A percentile compares a stretch with the other conserved stretches of the same genome.
Conservation (phyloP, 306 rosid species). For the Cicer bijugum region DNA sequence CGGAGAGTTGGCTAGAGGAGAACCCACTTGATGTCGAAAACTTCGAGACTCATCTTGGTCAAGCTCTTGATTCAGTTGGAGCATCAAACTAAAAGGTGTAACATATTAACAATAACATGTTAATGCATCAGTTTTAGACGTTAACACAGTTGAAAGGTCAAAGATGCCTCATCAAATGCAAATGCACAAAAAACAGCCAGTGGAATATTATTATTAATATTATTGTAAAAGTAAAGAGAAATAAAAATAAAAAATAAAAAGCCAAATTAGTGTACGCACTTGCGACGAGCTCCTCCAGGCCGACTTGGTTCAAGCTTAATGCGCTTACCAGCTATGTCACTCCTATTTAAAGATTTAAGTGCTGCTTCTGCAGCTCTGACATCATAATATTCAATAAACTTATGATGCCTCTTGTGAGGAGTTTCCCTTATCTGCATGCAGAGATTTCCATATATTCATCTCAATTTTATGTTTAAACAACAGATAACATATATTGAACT, state of each 20-base stretch:
- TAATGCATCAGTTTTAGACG: background rate
- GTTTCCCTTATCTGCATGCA: constrained; percentile 98
- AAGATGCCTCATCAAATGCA: constrained; percentile 29
- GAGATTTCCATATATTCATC: constrained; percentile 26
- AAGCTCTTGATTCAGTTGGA: constrained; percentile 91
- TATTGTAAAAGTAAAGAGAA: constrained; percentile 5
- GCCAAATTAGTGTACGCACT: constrained; percentile 58
- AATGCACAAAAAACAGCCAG: constrained; percentile 14
- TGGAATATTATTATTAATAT: constrained; percentile 18
- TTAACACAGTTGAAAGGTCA: background rate
- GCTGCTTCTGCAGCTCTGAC: constrained; percentile 98
- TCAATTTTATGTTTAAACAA: constrained; percentile 7
- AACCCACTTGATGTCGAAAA: constrained; percentile 80
- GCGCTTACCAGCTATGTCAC: constrained; percentile 98
- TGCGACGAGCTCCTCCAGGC: constrained; percentile 99
- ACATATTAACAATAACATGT: constrained; percentile 37
- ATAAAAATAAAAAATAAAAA: constrained; percentile 27
- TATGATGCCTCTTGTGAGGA: constrained; percentile 98
- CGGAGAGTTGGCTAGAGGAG: constrained; percentile 88
- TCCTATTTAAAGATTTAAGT: constrained; percentile 85
- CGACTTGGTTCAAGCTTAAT: constrained; percentile 99
- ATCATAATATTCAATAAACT: constrained; percentile 93
- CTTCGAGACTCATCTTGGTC: constrained; percentile 89
- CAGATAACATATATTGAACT: background rate
- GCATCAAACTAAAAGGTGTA: constrained; percentile 68